Percentiles rank a stretch among this genome's conserved stretches.
These are phyloP conservation scores for Sphagnum magellanicum DNA, from an alignment of 228 moss, liverwort and hornwort genomes.

Conservation along the genomic window DNA sequence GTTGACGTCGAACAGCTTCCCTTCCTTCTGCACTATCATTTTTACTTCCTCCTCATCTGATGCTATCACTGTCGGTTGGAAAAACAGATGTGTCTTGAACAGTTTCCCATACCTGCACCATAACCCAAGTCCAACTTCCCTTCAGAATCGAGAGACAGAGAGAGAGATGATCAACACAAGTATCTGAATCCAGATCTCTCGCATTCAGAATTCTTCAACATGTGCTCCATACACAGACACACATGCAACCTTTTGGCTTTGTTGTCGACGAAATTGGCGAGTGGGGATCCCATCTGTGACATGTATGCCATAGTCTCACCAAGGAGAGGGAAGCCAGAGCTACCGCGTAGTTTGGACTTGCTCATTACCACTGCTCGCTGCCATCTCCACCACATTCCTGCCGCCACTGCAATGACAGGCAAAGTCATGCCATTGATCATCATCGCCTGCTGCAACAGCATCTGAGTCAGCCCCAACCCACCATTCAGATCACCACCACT, in stretches of 20 bases:
- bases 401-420: conserved; percentile 6
- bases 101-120: conserved; percentile 33
- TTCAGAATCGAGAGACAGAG: too few species aligned
- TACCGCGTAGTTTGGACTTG: conserved; percentile 25
- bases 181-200: too few species aligned
- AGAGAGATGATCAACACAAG: too few species aligned
- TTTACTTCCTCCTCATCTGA: conserved; percentile 37
- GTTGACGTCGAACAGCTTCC: conserved; percentile 37
- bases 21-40: conserved; percentile 51
- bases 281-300: conserved; percentile 30
- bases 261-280: conserved; percentile 46
- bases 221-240: too few species aligned
- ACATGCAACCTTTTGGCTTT: conserved; percentile 18
- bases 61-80: conserved; percentile 38
- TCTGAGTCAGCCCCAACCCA: too few species aligned
- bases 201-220: too few species aligned
- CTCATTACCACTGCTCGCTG: conserved; percentile 17
- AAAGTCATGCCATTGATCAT: too few species aligned
- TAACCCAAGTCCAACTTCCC: neutral
- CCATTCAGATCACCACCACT: too few species aligned
- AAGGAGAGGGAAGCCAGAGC: conserved; percentile 35
- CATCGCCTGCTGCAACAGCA: too few species aligned
- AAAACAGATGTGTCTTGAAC: conserved; percentile 40
- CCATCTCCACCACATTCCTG: conserved; percentile 29
- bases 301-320: conserved; percentile 44